A percentile compares a stretch with the other conserved stretches of the same genome.
phyloP scores from a whole-genome alignment of 352 stramenopile species.

The Globisporangium lucens region DNA sequence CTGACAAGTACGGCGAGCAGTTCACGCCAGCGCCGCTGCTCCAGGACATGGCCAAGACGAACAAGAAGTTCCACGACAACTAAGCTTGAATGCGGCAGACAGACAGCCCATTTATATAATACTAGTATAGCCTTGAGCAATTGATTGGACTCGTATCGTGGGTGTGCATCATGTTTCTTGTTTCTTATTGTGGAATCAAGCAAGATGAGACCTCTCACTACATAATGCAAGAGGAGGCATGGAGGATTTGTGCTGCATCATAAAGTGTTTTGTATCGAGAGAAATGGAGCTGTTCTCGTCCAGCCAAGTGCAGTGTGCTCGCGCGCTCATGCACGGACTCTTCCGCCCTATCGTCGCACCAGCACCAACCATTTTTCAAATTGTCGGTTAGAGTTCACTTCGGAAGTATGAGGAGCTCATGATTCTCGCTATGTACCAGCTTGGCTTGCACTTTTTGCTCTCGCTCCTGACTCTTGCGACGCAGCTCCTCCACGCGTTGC shows the following conservation, averaged over 20 bases:
- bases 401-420: too few relatives aligned
- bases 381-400: not conserved
- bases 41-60: slow-evolving; percentile 95
- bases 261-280: not conserved
- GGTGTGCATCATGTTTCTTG: not conserved
- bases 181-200: not conserved
- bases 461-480: slow-evolving; percentile 55
- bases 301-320: not conserved
- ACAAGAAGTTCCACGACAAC: slow-evolving; percentile 97
- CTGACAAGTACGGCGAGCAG: slow-evolving; percentile 94
- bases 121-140: slow-evolving; percentile 2
- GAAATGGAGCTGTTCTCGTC: not conserved
- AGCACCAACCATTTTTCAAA: not conserved
- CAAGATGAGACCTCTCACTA: not conserved
- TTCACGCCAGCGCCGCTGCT: slow-evolving; percentile 95
- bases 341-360: not conserved
- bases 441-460: slow-evolving; percentile 58
- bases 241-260: not conserved
- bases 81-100: slow-evolving; percentile 19
- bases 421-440: slow-evolving; percentile 23
- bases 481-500: slow-evolving; percentile 71
- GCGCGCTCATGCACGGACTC: slow-evolving; percentile 7
- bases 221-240: not conserved
- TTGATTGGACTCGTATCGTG: slow-evolving; percentile 2
- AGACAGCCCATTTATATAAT: slow-evolving; percentile 10